These are phyloP conservation scores for Chrysoporthe austroafricana DNA, from an alignment of 2,329 filamentous ascomycete genomes.

Conservation along the genomic window DNA sequence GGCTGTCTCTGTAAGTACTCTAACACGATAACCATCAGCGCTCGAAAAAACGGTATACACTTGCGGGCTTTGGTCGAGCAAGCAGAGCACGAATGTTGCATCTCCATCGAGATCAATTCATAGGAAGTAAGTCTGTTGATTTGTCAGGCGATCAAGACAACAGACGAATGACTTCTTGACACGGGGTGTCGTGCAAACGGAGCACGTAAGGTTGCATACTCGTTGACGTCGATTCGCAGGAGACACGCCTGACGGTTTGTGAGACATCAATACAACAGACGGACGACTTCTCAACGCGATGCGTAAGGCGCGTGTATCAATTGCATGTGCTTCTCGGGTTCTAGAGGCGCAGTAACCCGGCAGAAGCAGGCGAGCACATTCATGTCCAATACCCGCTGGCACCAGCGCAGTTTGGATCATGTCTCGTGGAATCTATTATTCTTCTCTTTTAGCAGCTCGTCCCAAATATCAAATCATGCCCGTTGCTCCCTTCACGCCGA, in stretches of 20 bases:
- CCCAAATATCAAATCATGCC: constrained; percentile 10
- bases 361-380: not conserved
- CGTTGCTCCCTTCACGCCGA: constrained; percentile 49
- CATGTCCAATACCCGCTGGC: not conserved
- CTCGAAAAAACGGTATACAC: not conserved
- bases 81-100: not conserved
- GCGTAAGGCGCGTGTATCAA: not conserved
- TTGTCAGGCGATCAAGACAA: not conserved
- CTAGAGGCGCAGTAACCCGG: not conserved
- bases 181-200: not conserved
- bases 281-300: not conserved
- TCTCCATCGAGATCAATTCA: not conserved
- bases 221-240: not conserved
- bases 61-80: not conserved
- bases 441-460: constrained; percentile 13
- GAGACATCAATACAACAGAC: not conserved
- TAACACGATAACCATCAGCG: not conserved
- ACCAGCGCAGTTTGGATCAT: not conserved
- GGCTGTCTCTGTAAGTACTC: not conserved
- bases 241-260: not conserved
- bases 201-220: not conserved
- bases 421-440: constrained; percentile 21
- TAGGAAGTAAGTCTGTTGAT: not conserved
- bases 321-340: not conserved
- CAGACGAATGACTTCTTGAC: not conserved